Percentiles rank a stretch among this genome's conserved stretches.
These are phyloP conservation scores for Xylaria palmicola DNA, from an alignment of 495 filamentous ascomycete genomes.

Conservation along the genomic window DNA sequence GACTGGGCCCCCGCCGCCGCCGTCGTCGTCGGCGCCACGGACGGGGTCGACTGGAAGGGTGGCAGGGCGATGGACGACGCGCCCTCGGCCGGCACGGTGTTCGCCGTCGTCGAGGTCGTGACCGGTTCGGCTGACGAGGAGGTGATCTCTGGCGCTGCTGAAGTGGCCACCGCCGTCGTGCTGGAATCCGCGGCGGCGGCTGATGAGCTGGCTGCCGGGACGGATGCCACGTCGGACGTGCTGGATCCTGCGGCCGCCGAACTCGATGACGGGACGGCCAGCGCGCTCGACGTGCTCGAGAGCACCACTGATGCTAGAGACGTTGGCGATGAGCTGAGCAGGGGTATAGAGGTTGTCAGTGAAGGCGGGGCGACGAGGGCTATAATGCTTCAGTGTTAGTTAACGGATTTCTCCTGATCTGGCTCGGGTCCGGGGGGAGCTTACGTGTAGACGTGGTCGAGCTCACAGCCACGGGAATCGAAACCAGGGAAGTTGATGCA, in stretches of 20 bases:
- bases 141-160: background rate
- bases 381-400: background rate
- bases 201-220: background rate
- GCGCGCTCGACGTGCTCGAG: slow-evolving; percentile 3
- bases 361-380: background rate
- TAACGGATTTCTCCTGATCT: background rate
- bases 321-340: background rate
- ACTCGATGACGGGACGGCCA: slow-evolving; percentile 1
- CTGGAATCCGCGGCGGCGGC: background rate
- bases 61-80: slow-evolving; percentile 12
- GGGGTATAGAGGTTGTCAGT: background rate
- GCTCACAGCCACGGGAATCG: background rate
- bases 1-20: slow-evolving; percentile 19
- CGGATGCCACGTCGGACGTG: background rate
- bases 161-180: background rate
- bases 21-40: slow-evolving; percentile 10
- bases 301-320: slow-evolving; percentile 2
- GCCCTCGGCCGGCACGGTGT: slow-evolving; percentile 5
- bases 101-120: slow-evolving; percentile 3
- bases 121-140: background rate
- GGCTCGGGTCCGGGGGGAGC: background rate
- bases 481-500: background rate
- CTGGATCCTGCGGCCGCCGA: slow-evolving; percentile 2
- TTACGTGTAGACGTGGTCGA: background rate
- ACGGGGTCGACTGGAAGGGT: background rate